A percentile compares a stretch with the other conserved stretches of the same genome.
Evolutionary conservation across 192 early-diverging fungal species (phyloP).

Genomic region (Coemansia sp.): DNA sequence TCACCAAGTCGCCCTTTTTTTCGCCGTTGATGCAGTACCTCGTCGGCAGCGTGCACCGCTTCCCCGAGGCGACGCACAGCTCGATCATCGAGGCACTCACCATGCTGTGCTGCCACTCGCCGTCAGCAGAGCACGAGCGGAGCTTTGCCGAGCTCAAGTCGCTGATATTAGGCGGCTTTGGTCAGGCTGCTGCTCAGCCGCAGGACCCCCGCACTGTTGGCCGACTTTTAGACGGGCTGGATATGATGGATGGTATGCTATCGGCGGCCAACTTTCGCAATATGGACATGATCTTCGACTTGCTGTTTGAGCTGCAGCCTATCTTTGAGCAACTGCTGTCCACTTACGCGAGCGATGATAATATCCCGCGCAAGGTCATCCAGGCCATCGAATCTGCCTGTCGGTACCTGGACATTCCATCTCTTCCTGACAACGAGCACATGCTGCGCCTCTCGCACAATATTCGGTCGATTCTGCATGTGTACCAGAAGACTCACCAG

Average conservation of each 20-base stretch:
- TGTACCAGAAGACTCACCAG: constrained; percentile 23
- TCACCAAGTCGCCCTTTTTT: constrained; percentile 32
- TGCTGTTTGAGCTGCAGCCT: constrained; percentile 48
- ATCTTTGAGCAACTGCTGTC: constrained; percentile 34
- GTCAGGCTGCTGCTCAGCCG: constrained; percentile 7
- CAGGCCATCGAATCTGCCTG: constrained; percentile 46
- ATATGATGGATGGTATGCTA: constrained; percentile 57
- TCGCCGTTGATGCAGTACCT: constrained; percentile 35
- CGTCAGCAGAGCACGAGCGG: constrained; percentile 25
- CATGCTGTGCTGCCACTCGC: constrained; percentile 37
- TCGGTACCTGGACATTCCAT: constrained; percentile 43
- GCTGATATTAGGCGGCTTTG: constrained; percentile 25
- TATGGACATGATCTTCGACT: constrained; percentile 41
- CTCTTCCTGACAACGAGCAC: constrained; percentile 42
- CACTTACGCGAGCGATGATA: constrained; percentile 28
- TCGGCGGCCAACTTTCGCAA: constrained; percentile 45
- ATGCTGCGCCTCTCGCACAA: constrained; percentile 40
- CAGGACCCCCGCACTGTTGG: constrained; percentile 33
- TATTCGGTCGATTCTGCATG: constrained; percentile 24
- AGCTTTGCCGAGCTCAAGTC: constrained; percentile 37
- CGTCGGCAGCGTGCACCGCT: constrained; percentile 30
- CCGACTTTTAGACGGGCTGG: constrained; percentile 44
- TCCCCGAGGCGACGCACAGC: constrained; percentile 51
- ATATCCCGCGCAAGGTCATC: constrained; percentile 25
- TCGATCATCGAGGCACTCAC: constrained; percentile 47